Conservation (phyloP, 1,139 yeast genomes). For the Magnusiomyces suaveolens region DNA sequence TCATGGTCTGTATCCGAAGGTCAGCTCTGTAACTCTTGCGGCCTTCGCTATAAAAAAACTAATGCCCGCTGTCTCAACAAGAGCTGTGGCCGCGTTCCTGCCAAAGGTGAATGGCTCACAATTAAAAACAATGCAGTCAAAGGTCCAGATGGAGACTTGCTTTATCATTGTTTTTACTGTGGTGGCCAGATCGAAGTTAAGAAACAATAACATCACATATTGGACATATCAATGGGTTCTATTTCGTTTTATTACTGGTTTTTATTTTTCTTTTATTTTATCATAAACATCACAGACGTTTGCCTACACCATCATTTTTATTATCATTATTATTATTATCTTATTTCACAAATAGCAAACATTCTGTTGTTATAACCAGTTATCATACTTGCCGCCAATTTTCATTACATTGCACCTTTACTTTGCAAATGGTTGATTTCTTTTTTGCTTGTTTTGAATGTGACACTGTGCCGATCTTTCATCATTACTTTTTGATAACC, state of each 20-base stretch:
- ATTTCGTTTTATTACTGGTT: neutral
- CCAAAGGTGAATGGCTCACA: slow-evolving; percentile 88
- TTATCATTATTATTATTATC: too few species aligned
- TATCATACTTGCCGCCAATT: too few species aligned
- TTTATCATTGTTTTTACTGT: slow-evolving; percentile 59
- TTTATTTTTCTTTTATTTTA: neutral
- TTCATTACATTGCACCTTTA: too few species aligned
- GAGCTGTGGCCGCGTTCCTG: slow-evolving; percentile 78
- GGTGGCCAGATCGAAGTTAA: slow-evolving; percentile 46
- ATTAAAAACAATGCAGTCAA: slow-evolving; percentile 64
- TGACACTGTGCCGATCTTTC: too few species aligned
- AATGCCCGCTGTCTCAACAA: slow-evolving; percentile 77
- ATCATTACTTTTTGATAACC: too few species aligned
- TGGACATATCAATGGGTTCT: too few species aligned
- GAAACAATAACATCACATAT: neutral
- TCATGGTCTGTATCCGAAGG: slow-evolving; percentile 86
- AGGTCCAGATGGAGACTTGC: slow-evolving; percentile 35
- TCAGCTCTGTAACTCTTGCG: slow-evolving; percentile 93
- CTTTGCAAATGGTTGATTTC: too few species aligned
- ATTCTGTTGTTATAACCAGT: too few species aligned
- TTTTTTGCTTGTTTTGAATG: too few species aligned
- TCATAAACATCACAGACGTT: neutral
- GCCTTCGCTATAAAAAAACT: slow-evolving; percentile 86
- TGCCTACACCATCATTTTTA: neutral
- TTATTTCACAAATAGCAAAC: too few species aligned